Base-by-base conservation (phyloP, 129 eudicot genomes). In the Flaveria brownii region DNA sequence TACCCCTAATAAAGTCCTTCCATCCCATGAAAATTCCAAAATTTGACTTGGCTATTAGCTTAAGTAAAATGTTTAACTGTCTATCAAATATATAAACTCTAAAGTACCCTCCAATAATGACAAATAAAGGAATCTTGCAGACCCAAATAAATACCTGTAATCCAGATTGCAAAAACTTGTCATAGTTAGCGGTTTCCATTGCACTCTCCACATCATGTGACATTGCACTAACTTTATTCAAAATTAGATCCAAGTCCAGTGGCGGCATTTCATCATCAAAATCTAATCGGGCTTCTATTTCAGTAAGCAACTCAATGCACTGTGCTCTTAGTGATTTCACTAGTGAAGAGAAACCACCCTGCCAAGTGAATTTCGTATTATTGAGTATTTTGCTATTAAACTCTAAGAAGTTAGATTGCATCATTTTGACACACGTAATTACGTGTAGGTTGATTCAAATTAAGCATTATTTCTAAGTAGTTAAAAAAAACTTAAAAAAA, bases 191-290 rank as follows among this genome's bases (percentile, higher is more conserved):
- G n/a, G 97, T 94, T 89, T 89, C 94, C 82, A 94, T 72, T 17
- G 96, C 96, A 76, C 63, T 82, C 66, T 89, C 87, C 25, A 94
- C 92, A 28, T 87, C 91, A 56, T 78, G 82, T 60, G 86, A 76
- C 99, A 94, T 91, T 7, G 70, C 72, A 16, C 78, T 81, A 73
- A 91, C 83, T 72, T 80, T 89, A 30, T 72, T 76, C 79, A 72
- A 73, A 15, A 83, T 74, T 25, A 82, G 72, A 51, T 78, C 85
- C 68, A 83, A 10, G 47, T 94, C 90, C 25, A 94, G 50, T 18
- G 97, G 99, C 52, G 99, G 96, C 99, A 94, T 91, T 83, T 94
- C 99, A 86, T 94, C 99, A 47, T 94, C 99, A 83, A 94, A 94
- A 84, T 94, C 99, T 11, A 94, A 82, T 73, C 97, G 99, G 64